Base-by-base conservation (phyloP, 345 rosid genomes). In the Acer negundo region DNA sequence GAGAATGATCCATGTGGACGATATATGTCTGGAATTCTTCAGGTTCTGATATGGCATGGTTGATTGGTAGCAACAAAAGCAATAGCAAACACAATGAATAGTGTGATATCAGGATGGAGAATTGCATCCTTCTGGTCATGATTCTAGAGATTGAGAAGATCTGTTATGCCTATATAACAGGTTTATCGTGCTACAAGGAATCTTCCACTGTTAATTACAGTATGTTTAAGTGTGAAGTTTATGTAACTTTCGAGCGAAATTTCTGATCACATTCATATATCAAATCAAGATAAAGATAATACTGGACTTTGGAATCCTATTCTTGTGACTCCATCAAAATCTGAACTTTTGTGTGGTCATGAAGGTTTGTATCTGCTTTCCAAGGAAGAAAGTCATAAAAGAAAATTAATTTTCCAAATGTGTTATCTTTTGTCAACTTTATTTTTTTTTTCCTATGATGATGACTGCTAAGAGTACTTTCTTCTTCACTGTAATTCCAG, bases 1-100 rank as follows among this genome's bases (percentile, higher is more conserved):
- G 82, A 22, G 79, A 75, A 47, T 20, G 79, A 70, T 84, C 87
- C 55, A 82, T 40, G 72, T 84, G 85, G 49, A 82, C 76, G 24
- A 84, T 84, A 61, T 84, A 84, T 0, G 84, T 84, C 22, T 81
- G 70, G 53, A 6, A 15, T 58, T 81, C 67, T 70, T 79, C 81
- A 0, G 53, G 58, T 63, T 76, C 53, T 3, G 80, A 51, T 28
- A 20, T 40, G 3, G 75, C 80, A 53, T 5, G 24, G 68, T 40
- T 69, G 10, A 65, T 69, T 56, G 46, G 31, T 62, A 62, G 31
- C 1, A 17, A 26, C 16, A 62, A 62, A 22, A 68, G 17, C 6
- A 68, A 49, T 12, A 42, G 53, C 51, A 15, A 68, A 20, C 31
- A 44, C 53, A 68, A 10, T 7, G 28, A 10, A 68, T 42, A 42